Evolutionary conservation across 139 green algal species (phyloP).

Genomic region (Eudorina sp.): DNA sequence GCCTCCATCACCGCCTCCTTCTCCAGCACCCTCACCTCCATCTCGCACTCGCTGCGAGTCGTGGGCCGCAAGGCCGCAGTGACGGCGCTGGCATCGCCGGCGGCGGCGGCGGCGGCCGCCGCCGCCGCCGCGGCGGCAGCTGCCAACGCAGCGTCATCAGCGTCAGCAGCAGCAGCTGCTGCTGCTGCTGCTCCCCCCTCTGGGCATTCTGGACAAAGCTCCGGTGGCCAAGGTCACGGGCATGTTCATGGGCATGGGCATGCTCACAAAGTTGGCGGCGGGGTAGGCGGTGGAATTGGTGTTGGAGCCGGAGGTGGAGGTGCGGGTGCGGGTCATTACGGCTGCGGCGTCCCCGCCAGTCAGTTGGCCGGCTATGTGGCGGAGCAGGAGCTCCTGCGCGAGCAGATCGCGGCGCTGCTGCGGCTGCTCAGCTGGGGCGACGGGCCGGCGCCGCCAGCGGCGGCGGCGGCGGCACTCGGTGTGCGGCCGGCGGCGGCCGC

Average conservation of each 20-base stretch:
- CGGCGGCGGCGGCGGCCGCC: neutral
- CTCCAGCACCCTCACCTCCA: neutral
- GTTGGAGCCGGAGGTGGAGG: no score
- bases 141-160: no score
- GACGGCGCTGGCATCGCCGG: neutral
- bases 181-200: no score
- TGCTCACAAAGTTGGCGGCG: no score
- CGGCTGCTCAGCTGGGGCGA: constrained; percentile 37
- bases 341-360: neutral
- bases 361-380: neutral
- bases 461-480: no score
- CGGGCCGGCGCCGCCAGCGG: neutral
- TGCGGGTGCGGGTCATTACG: no score
- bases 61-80: neutral
- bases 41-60: neutral
- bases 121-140: neutral
- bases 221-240: no score
- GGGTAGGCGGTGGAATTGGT: no score
- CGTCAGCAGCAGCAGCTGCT: no score
- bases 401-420: constrained; percentile 3
- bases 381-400: constrained; percentile 30
- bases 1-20: neutral
- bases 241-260: no score
- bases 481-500: no score
- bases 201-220: no score